These are phyloP conservation scores for Penicillium turbatum DNA, from an alignment of 495 filamentous ascomycete species.

Conservation along the genomic window DNA sequence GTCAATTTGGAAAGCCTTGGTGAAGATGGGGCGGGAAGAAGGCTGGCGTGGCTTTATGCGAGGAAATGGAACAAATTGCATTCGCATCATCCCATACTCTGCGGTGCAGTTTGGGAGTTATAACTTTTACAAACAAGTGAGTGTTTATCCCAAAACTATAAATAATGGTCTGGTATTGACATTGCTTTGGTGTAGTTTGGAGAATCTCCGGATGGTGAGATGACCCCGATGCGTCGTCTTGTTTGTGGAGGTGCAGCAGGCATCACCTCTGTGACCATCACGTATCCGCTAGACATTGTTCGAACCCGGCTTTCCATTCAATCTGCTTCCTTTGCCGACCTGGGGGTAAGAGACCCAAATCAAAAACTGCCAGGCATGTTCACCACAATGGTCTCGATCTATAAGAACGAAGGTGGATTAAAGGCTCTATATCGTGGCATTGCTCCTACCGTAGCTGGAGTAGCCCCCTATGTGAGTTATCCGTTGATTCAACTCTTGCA, in stretches of 20 bases:
- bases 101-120: conserved; percentile 98
- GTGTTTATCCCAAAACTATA: conserved; percentile 17
- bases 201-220: conserved; percentile 64
- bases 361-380: conserved; percentile 88
- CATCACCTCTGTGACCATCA: conserved; percentile 82
- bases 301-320: conserved; percentile 94
- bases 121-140: conserved; percentile 91
- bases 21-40: conserved; percentile 94
- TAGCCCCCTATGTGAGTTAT: conserved; percentile 82
- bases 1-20: conserved; percentile 80
- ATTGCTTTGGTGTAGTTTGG: conserved; percentile 53
- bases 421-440: conserved; percentile 86
- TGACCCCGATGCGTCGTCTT: conserved; percentile 66
- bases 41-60: conserved; percentile 95
- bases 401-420: conserved; percentile 83
- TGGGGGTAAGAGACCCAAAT: conserved; percentile 44
- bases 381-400: conserved; percentile 75
- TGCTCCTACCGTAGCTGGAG: conserved; percentile 86
- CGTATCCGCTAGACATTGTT: conserved; percentile 90
- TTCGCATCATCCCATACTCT: conserved; percentile 95
- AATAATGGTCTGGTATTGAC: neutral
- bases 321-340: conserved; percentile 83
- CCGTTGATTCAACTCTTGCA: conserved; percentile 18
- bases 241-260: conserved; percentile 85
- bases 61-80: conserved; percentile 96